Percentiles rank a stretch among this genome's conserved stretches.
These are phyloP conservation scores for Udeniomyces megalosporus DNA, from an alignment of 768 basidiomycete genomes.

Conservation along the genomic window DNA sequence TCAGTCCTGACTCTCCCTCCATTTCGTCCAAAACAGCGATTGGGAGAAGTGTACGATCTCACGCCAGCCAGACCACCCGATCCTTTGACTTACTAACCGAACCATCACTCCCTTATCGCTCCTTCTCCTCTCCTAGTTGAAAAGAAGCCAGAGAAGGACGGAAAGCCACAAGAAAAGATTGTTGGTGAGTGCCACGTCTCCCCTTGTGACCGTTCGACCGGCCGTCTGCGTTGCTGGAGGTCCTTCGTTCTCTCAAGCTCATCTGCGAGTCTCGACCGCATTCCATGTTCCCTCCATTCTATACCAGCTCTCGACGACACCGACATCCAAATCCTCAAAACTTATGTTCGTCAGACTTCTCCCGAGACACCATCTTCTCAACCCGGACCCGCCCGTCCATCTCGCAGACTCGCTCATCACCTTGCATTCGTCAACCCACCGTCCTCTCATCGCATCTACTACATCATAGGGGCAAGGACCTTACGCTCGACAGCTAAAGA, in stretches of 20 bases:
- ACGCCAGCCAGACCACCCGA: not conserved
- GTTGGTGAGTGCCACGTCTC: slow-evolving; percentile 40
- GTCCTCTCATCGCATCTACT: not conserved
- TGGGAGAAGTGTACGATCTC: slow-evolving; percentile 82
- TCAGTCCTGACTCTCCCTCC: no score
- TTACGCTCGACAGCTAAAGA: slow-evolving; percentile 74
- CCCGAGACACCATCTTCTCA: not conserved
- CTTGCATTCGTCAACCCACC: not conserved
- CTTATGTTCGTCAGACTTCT: slow-evolving; percentile 48
- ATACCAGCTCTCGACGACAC: slow-evolving; percentile 77
- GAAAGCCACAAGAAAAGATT: slow-evolving; percentile 87
- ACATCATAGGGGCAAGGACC: slow-evolving; percentile 96
- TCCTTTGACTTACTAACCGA: not conserved
- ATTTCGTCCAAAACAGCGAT: no score
- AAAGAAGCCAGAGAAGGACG: slow-evolving; percentile 51
- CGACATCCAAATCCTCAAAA: slow-evolving; percentile 97
- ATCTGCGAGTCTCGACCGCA: slow-evolving; percentile 1
- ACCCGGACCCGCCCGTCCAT: not conserved
- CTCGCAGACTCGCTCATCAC: not conserved
- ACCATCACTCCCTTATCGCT: not conserved
- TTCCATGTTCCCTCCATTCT: slow-evolving; percentile 11
- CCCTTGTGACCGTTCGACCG: not conserved
- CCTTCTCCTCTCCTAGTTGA: slow-evolving; percentile 39
- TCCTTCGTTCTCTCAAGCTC: no score
- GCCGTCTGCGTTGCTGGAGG: no score